A percentile compares a stretch with the other conserved stretches of the same genome.
Conservation (phyloP, 768 basidiomycete genomes). For the Punctularia strigosozonata region DNA sequence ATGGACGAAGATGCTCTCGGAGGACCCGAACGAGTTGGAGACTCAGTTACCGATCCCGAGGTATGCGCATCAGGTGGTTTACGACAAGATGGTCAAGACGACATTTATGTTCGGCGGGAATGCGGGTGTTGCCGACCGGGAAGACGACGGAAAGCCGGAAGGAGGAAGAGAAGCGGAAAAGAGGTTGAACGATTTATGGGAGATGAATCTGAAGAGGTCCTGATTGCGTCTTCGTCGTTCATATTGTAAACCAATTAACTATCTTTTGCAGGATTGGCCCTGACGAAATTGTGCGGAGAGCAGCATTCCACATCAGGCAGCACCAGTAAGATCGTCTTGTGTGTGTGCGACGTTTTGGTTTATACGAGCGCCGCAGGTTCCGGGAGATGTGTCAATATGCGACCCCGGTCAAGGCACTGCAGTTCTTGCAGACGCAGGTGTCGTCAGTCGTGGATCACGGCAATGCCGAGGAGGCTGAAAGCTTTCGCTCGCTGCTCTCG, state of each 20-base stretch:
- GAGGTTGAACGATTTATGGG: conserved; percentile 71
- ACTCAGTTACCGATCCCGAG: conserved; percentile 42
- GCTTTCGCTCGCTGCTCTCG: conserved; percentile 55
- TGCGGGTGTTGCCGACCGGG: conserved; percentile 28
- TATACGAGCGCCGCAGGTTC: no score
- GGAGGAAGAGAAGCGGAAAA: conserved; percentile 6
- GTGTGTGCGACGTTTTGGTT: no score
- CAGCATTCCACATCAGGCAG: conserved; percentile 50
- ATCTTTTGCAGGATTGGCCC: conserved; percentile 35
- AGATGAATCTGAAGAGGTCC: conserved; percentile 56
- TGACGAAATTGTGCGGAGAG: conserved; percentile 53
- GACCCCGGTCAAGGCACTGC: conserved; percentile 50
- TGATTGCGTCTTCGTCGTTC: conserved; percentile 6
- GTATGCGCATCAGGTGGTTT: conserved; percentile 74
- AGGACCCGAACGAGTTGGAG: conserved; percentile 6
- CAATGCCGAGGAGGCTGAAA: conserved; percentile 44
- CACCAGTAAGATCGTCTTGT: conserved; percentile 65
- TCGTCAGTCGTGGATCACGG: conserved; percentile 61
- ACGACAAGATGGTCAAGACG: conserved; percentile 42
- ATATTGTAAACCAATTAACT: background rate
- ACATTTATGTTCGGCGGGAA: conserved; percentile 74
- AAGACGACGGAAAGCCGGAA: conserved; percentile 5
- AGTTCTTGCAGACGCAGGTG: conserved; percentile 61
- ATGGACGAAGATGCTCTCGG: conserved; percentile 50
- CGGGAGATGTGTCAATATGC: conserved; percentile 69